Percentiles rank a stretch among this genome's conserved stretches.
Conservation (phyloP, 768 basidiomycete species). For the Amanita pseudoporphyria region DNA sequence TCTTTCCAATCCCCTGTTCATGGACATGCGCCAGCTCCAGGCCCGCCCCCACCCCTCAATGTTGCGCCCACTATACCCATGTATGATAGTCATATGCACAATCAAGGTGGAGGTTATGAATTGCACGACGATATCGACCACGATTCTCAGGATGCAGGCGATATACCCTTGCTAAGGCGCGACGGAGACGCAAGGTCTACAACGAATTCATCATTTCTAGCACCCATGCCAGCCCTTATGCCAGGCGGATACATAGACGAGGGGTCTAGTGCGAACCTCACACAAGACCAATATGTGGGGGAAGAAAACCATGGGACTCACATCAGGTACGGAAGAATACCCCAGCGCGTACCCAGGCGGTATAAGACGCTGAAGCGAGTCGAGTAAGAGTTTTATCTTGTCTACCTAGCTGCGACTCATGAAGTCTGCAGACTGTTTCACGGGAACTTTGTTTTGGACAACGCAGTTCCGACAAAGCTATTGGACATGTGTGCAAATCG, state of each 20-base stretch:
- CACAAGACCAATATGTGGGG: conserved; percentile 13
- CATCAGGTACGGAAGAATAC: conserved; percentile 84
- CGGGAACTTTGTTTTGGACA: conserved; percentile 90
- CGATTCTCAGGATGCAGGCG: conserved; percentile 42
- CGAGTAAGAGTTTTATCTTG: conserved; percentile 48
- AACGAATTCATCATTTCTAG: conserved; percentile 15
- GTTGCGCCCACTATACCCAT: conserved; percentile 5
- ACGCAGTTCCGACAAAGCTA: conserved; percentile 83
- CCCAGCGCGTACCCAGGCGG: conserved; percentile 79
- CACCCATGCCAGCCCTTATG: conserved; percentile 18
- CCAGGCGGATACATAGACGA: conserved; percentile 37
- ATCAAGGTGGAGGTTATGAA: conserved; percentile 23
- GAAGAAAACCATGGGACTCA: conserved; percentile 30
- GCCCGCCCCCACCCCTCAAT: conserved; percentile 10
- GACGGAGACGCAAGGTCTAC: conserved; percentile 16
- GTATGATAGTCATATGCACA: conserved; percentile 3
- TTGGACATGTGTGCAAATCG: conserved; percentile 71
- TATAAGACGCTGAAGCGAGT: conserved; percentile 94
- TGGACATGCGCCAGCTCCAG: conserved; percentile 9
- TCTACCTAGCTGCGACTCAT: background rate
- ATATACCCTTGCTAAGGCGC: conserved; percentile 56
- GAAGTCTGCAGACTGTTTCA: conserved; percentile 55
- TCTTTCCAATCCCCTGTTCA: conserved; percentile 1
- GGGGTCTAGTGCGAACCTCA: conserved; percentile 12
- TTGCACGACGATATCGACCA: conserved; percentile 34